These are phyloP conservation scores for Globisporangium megalacanthum DNA, from an alignment of 352 stramenopile species.

Conservation along the genomic window DNA sequence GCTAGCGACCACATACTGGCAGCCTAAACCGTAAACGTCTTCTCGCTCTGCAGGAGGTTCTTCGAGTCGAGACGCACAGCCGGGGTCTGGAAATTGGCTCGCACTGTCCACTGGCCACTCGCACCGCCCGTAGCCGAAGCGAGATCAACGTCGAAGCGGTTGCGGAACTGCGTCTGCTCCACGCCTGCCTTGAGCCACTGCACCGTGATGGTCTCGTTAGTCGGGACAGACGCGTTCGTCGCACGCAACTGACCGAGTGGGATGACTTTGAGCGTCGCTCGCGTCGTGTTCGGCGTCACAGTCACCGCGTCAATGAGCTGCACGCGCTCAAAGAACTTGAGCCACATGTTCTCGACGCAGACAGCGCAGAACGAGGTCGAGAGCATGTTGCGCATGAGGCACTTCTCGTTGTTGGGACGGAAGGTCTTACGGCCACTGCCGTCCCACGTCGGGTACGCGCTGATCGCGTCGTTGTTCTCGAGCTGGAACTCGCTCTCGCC, in stretches of 20 bases:
- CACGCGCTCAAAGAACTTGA: slow-evolving; percentile 22
- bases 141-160: neutral
- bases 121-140: neutral
- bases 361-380: slow-evolving; percentile 27
- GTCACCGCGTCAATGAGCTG: slow-evolving; percentile 26
- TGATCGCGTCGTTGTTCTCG: slow-evolving; percentile 18
- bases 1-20: neutral
- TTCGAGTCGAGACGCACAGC: neutral
- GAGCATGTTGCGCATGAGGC: slow-evolving; percentile 40
- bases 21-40: slow-evolving; percentile 1
- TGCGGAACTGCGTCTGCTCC: neutral
- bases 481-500: slow-evolving; percentile 18
- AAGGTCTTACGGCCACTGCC: slow-evolving; percentile 22
- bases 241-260: too few species aligned
- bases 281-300: too few species aligned
- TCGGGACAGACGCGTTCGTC: neutral
- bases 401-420: slow-evolving; percentile 5
- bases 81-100: neutral
- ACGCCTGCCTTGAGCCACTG: neutral
- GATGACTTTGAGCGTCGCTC: too few species aligned
- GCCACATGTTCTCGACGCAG: slow-evolving; percentile 39
- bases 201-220: neutral
- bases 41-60: slow-evolving; percentile 1
- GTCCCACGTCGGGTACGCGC: slow-evolving; percentile 28
- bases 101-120: neutral